Evolutionary conservation across 805 yeast species (phyloP).

Genomic region (Candida oleophila): DNA sequence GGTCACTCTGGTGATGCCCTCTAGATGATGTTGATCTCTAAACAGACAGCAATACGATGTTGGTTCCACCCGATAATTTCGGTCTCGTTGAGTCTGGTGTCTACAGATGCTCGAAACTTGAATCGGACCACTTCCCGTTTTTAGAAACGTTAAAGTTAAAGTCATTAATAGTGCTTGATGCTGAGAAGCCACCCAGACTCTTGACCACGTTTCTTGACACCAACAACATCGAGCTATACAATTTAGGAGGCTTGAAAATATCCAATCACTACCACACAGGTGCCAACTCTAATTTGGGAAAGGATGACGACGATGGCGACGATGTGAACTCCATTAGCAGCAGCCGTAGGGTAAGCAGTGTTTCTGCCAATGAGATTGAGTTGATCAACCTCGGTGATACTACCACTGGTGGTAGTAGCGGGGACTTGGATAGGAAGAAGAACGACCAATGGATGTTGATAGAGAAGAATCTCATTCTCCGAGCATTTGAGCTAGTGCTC

Average conservation of each 20-base stretch:
- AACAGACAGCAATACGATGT: constrained; percentile 42
- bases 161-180: constrained; percentile 73
- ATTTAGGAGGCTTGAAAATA: constrained; percentile 43
- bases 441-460: constrained; percentile 76
- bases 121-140: constrained; percentile 74
- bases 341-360: constrained; percentile 6
- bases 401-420: neutral
- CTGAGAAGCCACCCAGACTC: constrained; percentile 78
- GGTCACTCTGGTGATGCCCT: too few relatives aligned
- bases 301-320: constrained; percentile 17
- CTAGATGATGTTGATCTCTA: too few relatives aligned
- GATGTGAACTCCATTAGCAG: constrained; percentile 3
- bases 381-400: constrained; percentile 17
- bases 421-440: constrained; percentile 21
- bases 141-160: constrained; percentile 68
- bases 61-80: constrained; percentile 90
- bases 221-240: constrained; percentile 51
- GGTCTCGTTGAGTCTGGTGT: constrained; percentile 88
- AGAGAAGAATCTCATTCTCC: constrained; percentile 60
- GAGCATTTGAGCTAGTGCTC: constrained; percentile 63
- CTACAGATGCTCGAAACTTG: constrained; percentile 75
- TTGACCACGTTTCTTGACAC: constrained; percentile 64
- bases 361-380: constrained; percentile 14
- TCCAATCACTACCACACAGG: constrained; percentile 34
- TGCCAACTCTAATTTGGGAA: constrained; percentile 11